Evolutionary conservation across 2,329 filamentous ascomycete species (phyloP), one percentile per base, ranked within the genome.

Genomic region (Meredithiella fracta): DNA sequence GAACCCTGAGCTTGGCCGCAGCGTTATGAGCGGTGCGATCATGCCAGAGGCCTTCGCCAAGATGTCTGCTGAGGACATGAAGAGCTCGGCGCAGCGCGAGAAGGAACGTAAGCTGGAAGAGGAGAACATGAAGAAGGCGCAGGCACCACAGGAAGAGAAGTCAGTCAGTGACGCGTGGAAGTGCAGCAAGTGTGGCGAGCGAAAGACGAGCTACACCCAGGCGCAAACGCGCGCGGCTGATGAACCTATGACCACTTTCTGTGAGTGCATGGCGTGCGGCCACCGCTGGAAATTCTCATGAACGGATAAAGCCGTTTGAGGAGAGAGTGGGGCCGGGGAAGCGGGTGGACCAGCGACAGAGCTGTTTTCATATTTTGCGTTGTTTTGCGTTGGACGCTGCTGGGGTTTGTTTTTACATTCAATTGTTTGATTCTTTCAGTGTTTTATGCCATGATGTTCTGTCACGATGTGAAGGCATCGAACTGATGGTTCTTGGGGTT

Each of bases 71-170:
- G 86, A 95, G 56, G 91, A 97, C 68, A 79, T 98, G 66, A 94
- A 94, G 73, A 92, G 86, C 51, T 83, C 82, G 52, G 82, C 92
- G 68, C 85, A 86, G 69, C 80, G 82, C 59, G 80, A 80, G 63
- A 79, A 83, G 65, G 89, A 96, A 62, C 73, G 78, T 62, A 80
- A 81, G 67, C 76, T 95, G 53, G 77, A 89, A 66, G 81, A 86
- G 70, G 88, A 96, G 70, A 98, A 98, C 70, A 90, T 97, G 86
- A 89, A 89, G 73, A 88, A 91, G 69, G 88, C 92, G 1, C 94
- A 97, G 82, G 90, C 94, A 9, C 86, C 91, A 57, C 85, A 90
- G 75, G 85, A 82, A 17, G 85, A 95, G 70, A 92, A 89, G 76
- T 90, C 85, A 66, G 88, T 96, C 71, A 89, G 83, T 67, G 84